These are phyloP conservation scores for Apophysomyces sp. DNA, from an alignment of 371 early-diverging fungal species.

Conservation along the genomic window DNA sequence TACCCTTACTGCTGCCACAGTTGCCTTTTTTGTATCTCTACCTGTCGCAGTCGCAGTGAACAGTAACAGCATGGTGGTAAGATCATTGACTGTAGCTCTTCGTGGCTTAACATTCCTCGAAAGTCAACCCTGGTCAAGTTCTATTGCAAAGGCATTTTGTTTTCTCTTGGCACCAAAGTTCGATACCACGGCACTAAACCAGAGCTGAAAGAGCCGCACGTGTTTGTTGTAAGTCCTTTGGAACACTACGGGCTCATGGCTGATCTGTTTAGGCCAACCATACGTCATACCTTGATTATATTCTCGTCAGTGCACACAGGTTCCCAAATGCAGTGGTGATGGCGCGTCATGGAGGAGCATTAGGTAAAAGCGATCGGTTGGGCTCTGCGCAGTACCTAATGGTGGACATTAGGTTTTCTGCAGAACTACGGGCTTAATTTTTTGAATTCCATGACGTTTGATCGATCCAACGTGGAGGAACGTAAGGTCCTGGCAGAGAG, in stretches of 20 bases:
- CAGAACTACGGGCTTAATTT: constrained; percentile 65
- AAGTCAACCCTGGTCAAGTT: constrained; percentile 57
- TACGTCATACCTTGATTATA: constrained; percentile 82
- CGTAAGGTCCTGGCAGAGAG: constrained; percentile 45
- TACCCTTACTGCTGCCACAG: constrained; percentile 23
- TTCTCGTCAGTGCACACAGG: constrained; percentile 69
- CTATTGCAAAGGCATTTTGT: constrained; percentile 63
- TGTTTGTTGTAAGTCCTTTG: constrained; percentile 54
- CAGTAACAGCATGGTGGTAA: constrained; percentile 35
- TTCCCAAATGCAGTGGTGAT: constrained; percentile 80
- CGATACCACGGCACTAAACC: constrained; percentile 68
- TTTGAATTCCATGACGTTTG: constrained; percentile 75
- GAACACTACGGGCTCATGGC: background rate
- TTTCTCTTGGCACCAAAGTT: constrained; percentile 58
- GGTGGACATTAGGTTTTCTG: constrained; percentile 59
- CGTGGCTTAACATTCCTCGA: background rate
- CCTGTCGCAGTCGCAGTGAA: constrained; percentile 34
- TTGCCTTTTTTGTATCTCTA: constrained; percentile 33
- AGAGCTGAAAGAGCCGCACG: constrained; percentile 56
- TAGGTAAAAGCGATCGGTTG: constrained; percentile 17
- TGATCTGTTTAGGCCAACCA: constrained; percentile 64
- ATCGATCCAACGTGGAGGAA: constrained; percentile 71
- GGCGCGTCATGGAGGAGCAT: constrained; percentile 59
- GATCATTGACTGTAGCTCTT: background rate
- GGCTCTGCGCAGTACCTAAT: background rate